phyloP scores from a whole-genome alignment of 306 rosid genomes.

The Medicago lupulina region DNA sequence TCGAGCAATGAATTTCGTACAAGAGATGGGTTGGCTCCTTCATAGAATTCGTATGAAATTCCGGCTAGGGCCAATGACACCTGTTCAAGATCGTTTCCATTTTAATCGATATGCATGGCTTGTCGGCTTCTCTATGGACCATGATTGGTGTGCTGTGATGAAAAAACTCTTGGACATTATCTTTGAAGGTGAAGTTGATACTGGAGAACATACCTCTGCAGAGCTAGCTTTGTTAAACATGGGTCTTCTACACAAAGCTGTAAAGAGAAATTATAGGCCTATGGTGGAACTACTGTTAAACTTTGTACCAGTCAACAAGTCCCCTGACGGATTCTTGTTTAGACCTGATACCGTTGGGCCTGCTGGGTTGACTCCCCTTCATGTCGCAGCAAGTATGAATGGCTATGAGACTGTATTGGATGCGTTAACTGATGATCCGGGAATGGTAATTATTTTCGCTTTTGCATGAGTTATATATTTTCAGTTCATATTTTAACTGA shows the following conservation, averaged over 20 bases:
- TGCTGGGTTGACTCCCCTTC: slow-evolving; percentile 86
- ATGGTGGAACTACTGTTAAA: slow-evolving; percentile 79
- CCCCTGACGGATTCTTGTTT: slow-evolving; percentile 54
- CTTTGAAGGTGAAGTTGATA: slow-evolving; percentile 69
- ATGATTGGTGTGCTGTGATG: slow-evolving; percentile 85
- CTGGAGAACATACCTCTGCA: slow-evolving; percentile 61
- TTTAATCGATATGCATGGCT: slow-evolving; percentile 76
- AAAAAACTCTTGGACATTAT: slow-evolving; percentile 71
- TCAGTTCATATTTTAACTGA: slow-evolving; percentile 10
- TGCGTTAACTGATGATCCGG: slow-evolving; percentile 89
- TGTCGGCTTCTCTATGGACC: slow-evolving; percentile 86
- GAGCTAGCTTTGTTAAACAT: slow-evolving; percentile 69
- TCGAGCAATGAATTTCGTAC: slow-evolving; percentile 74
- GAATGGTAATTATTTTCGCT: slow-evolving; percentile 62
- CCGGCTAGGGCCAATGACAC: slow-evolving; percentile 70
- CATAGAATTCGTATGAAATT: slow-evolving; percentile 67
- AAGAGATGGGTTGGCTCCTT: slow-evolving; percentile 96
- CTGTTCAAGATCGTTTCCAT: slow-evolving; percentile 60
- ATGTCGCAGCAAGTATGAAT: slow-evolving; percentile 74
- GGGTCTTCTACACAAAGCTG: slow-evolving; percentile 87
- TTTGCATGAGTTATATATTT: slow-evolving; percentile 1
- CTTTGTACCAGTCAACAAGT: slow-evolving; percentile 56
- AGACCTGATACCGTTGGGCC: slow-evolving; percentile 78
- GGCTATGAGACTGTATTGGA: slow-evolving; percentile 77
- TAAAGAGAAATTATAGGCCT: slow-evolving; percentile 67